Percentiles rank a stretch among this genome's conserved stretches.
Evolutionary conservation across 768 basidiomycete species (phyloP).

Genomic region (Pulveroboletus sp.): DNA sequence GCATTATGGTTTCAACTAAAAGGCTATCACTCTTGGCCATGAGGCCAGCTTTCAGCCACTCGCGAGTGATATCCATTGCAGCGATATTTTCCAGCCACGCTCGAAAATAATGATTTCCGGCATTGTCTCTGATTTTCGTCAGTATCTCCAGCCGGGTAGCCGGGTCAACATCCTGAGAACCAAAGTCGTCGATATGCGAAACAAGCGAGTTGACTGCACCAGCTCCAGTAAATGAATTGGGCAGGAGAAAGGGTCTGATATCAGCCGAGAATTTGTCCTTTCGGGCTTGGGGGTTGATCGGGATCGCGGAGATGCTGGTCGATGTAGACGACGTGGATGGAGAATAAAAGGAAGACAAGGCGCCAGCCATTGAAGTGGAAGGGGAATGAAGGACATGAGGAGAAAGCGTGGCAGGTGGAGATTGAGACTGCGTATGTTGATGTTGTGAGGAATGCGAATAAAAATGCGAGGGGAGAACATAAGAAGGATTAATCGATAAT

Average conservation of each 20-base stretch:
- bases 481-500: conserved; percentile 41
- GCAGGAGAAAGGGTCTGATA: conserved; percentile 53
- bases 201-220: conserved; percentile 63
- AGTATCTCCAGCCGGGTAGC: conserved; percentile 68
- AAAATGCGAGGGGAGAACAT: conserved; percentile 36
- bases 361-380: conserved; percentile 31
- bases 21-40: conserved; percentile 49
- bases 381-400: conserved; percentile 67
- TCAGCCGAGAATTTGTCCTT: conserved; percentile 49
- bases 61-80: conserved; percentile 74
- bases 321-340: conserved; percentile 30
- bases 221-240: conserved; percentile 61
- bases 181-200: conserved; percentile 52
- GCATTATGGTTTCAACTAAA: conserved; percentile 76
- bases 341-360: conserved; percentile 38
- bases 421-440: conserved; percentile 26
- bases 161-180: conserved; percentile 59
- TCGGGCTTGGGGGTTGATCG: conserved; percentile 46
- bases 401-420: conserved; percentile 58
- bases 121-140: conserved; percentile 76
- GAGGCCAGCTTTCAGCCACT: conserved; percentile 75
- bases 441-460: conserved; percentile 32
- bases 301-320: conserved; percentile 23
- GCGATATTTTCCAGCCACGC: conserved; percentile 75
- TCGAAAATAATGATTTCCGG: conserved; percentile 81